These are phyloP conservation scores for Oryza rufipogon DNA, from an alignment of 176 grass and related monocot genomes.

Conservation along the genomic window DNA sequence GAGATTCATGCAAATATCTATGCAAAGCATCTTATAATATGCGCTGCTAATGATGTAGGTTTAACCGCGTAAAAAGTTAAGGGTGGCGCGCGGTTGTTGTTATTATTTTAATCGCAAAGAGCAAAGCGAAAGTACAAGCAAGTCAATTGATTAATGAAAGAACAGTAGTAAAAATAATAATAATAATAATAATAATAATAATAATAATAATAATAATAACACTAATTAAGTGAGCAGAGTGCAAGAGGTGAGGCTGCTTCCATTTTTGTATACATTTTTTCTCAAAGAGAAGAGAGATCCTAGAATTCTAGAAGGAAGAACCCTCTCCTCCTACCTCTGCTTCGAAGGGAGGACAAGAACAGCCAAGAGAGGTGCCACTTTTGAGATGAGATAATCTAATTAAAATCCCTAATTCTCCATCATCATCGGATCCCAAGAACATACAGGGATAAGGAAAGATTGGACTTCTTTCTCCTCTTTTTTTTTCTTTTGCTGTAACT, in stretches of 20 bases:
- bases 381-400: slow-evolving; percentile 59
- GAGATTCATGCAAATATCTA: slow-evolving; percentile 24
- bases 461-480: slow-evolving; percentile 18
- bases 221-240: background rate
- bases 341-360: slow-evolving; percentile 27
- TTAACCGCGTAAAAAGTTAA: background rate
- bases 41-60: slow-evolving; percentile 41
- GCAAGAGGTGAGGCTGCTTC: slow-evolving; percentile 36
- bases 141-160: slow-evolving; percentile 36
- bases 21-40: slow-evolving; percentile 15
- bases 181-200: too few species aligned
- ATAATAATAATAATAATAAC: too few species aligned
- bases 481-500: slow-evolving; percentile 3
- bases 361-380: slow-evolving; percentile 46
- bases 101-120: slow-evolving; percentile 37
- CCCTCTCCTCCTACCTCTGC: slow-evolving; percentile 12
- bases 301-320: slow-evolving; percentile 38
- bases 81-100: background rate
- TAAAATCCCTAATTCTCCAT: slow-evolving; percentile 53
- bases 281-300: slow-evolving; percentile 30
- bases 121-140: slow-evolving; percentile 44
- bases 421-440: slow-evolving; percentile 55
- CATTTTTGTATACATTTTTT: slow-evolving; percentile 41
- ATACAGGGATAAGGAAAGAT: slow-evolving; percentile 12
- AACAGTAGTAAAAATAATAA: background rate